Base-by-base conservation (phyloP, 164 flowering plant species). In the Tetrastigma voinierianum region DNA sequence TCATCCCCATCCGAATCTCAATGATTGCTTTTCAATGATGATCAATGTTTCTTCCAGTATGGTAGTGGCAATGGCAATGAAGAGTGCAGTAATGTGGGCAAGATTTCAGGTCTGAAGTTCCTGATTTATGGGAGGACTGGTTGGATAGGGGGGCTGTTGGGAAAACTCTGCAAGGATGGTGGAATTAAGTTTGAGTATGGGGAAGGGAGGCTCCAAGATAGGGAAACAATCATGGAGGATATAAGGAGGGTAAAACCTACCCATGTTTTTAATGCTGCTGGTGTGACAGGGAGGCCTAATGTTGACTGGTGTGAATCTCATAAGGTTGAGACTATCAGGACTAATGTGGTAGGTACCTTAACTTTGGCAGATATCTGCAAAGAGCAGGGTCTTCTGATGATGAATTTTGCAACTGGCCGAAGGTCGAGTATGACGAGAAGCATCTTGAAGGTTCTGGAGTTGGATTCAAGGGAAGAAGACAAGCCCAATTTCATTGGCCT, bases 211-310 rank as follows among this genome's bases (percentile, higher is more conserved):
- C 19, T 74, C 18, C 67, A 74, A 19, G 62, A 74, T 18, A n/a
- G 69, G 18, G 14, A 0, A 10, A 59, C 68, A 11, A 21, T 69
- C 12, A 5, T 48, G 20, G 60, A 55, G 13, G 77, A 69, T 21
- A 21, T 74, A 13, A 25, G 16, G 45, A 51, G 47, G n/a, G 17
- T 63, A 65, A 14, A 57, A 44, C 77, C 73, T 3, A 74, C 62
- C 7, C 77, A 74, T 74, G 73, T 74, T 46, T 74, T 69, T n/a
- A 69, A 74, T 61, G 73, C 70, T 2, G 73, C 77, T 25, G 77
- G 77, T 10, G 65, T 74, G 16, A 73, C 72, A 1, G 76, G 72
- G 1, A 57, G 76, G 47, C 76, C 76, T 51, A 68, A 73, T 46
- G 73, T 74, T 0, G 70, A 74, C 25, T 74, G 73, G 77, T 74